Evolutionary conservation across 164 flowering plant genomes (phyloP).

Genomic region (Tetracentron sinense): DNA sequence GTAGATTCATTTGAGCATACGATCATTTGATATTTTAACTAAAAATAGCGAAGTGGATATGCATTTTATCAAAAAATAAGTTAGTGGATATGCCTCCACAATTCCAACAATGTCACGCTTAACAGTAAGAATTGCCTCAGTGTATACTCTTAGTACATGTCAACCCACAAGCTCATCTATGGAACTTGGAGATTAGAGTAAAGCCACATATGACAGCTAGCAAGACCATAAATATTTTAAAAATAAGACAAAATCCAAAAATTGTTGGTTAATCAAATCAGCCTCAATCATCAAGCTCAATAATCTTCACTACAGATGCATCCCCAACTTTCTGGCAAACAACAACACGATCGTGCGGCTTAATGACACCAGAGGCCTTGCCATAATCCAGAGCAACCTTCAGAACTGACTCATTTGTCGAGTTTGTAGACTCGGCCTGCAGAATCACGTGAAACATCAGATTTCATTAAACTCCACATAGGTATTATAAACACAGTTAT

Average conservation of each 20-base stretch:
- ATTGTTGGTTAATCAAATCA: not conserved
- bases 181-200: not conserved
- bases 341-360: constrained; percentile 61
- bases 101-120: too few species aligned
- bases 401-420: constrained; percentile 52
- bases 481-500: too few species aligned
- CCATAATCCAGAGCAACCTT: constrained; percentile 67
- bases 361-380: constrained; percentile 46
- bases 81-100: too few species aligned
- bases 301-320: constrained; percentile 60
- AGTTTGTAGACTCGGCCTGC: constrained; percentile 54
- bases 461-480: too few species aligned
- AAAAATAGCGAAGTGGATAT: too few species aligned
- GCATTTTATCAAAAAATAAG: too few species aligned
- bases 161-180: constrained; percentile 3
- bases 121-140: constrained; percentile 9
- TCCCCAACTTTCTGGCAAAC: constrained; percentile 76
- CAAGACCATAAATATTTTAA: not conserved
- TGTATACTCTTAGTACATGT: constrained; percentile 10
- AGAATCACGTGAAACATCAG: constrained; percentile 4
- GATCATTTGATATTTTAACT: too few species aligned
- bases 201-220: not conserved
- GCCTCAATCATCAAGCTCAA: constrained; percentile 58
- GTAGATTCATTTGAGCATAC: too few species aligned
- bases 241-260: not conserved